Evolutionary conservation across 306 rosid genomes (phyloP).

Genomic region (Cercis canadensis): DNA sequence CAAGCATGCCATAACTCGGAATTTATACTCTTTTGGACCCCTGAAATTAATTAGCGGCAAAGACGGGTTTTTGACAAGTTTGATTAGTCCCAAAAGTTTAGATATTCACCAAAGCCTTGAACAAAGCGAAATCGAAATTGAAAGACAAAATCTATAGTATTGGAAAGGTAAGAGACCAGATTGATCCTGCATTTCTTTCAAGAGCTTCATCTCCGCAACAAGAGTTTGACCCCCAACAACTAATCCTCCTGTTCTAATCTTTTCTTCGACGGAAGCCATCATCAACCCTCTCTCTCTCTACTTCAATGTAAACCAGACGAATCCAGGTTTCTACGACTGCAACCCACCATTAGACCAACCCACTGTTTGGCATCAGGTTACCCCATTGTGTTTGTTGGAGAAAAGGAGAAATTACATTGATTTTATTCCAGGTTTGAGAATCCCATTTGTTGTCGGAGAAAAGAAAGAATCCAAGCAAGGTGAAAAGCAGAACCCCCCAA

Average conservation of each 20-base stretch:
- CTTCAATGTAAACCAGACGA: constrained; percentile 36
- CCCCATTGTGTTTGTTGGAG: too few relatives aligned
- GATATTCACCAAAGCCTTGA: too few relatives aligned
- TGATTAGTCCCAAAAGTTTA: background rate
- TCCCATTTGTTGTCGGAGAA: constrained; percentile 43
- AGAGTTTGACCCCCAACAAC: constrained; percentile 58
- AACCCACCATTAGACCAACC: constrained; percentile 7
- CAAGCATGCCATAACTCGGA: constrained; percentile 99
- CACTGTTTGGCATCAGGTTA: too few relatives aligned
- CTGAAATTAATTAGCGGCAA: too few relatives aligned
- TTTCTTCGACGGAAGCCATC: constrained; percentile 78
- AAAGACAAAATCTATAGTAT: background rate
- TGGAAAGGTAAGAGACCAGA: constrained; percentile 54
- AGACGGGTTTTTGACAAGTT: too few relatives aligned
- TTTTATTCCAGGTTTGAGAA: constrained; percentile 36
- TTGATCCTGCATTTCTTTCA: constrained; percentile 93
- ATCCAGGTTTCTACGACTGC: constrained; percentile 45
- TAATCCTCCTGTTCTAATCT: constrained; percentile 58
- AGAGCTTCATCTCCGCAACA: constrained; percentile 79
- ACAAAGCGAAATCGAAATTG: background rate
- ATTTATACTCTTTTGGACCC: constrained; percentile 70
- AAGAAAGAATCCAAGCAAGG: constrained; percentile 49
- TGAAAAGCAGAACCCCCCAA: constrained; percentile 44
- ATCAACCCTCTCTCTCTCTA: constrained; percentile 2
- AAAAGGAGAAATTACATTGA: background rate